phyloP scores from a whole-genome alignment of 139 green algal species.

The Chlorella sp. region DNA sequence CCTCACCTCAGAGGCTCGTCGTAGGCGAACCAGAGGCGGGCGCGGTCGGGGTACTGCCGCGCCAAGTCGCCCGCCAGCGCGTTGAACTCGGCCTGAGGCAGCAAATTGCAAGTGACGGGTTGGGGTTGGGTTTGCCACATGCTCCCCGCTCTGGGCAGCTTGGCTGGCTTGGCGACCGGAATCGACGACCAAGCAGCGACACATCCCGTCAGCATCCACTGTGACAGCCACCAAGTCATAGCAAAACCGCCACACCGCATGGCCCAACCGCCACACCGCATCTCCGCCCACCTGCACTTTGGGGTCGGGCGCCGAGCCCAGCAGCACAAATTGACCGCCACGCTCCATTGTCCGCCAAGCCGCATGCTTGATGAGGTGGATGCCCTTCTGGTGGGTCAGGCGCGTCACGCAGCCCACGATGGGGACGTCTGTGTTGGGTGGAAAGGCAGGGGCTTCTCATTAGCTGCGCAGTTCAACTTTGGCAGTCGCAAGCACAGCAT shows the following conservation, averaged over 20 bases:
- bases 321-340: conserved; percentile 97
- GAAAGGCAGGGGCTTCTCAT: neutral
- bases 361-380: conserved; percentile 98
- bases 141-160: neutral
- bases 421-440: conserved; percentile 66
- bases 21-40: conserved; percentile 84
- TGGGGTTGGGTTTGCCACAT: neutral
- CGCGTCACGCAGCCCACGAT: conserved; percentile 82
- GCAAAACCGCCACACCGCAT: too few relatives aligned
- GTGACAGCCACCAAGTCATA: too few relatives aligned
- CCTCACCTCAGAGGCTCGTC: conserved; percentile 89
- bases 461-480: neutral
- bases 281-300: conserved; percentile 50
- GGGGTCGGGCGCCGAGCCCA: conserved; percentile 91
- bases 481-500: too few relatives aligned
- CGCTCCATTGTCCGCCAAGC: conserved; percentile 89
- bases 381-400: conserved; percentile 95
- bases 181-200: too few relatives aligned
- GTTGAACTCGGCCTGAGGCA: conserved; percentile 85
- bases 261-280: neutral
- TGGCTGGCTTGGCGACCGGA: too few relatives aligned
- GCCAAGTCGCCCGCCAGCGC: conserved; percentile 70
- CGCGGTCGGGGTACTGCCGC: conserved; percentile 79
- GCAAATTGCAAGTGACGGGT: neutral
- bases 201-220: too few relatives aligned